Percentiles rank a stretch among this genome's conserved stretches.
Evolutionary conservation across 2,329 filamentous ascomycete genomes (phyloP).

Genomic region (Colletotrichum somersetense): DNA sequence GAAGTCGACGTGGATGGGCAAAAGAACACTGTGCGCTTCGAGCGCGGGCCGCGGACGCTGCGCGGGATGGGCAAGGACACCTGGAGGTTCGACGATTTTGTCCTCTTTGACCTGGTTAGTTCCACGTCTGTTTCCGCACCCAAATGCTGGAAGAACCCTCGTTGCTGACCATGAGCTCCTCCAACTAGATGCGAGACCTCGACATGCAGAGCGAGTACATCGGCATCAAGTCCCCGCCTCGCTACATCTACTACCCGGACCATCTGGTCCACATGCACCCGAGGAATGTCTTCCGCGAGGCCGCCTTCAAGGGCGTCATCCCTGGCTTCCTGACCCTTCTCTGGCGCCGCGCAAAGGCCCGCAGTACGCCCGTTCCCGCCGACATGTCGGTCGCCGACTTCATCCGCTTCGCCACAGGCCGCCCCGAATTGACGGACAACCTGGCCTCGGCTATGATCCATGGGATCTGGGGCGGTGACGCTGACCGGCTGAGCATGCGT

Average conservation of each 20-base stretch:
- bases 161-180: constrained; percentile 30
- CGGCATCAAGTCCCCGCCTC: constrained; percentile 49
- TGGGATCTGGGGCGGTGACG: constrained; percentile 93
- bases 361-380: constrained; percentile 48
- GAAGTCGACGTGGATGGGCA: constrained; percentile 68
- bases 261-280: constrained; percentile 56
- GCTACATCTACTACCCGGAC: constrained; percentile 91
- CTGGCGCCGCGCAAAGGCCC: constrained; percentile 49
- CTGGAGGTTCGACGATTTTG: constrained; percentile 68
- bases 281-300: constrained; percentile 44
- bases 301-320: constrained; percentile 51
- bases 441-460: constrained; percentile 82
- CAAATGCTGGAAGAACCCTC: constrained; percentile 32
- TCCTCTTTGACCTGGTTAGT: constrained; percentile 79
- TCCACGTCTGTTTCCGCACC: constrained; percentile 41
- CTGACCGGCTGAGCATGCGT: constrained; percentile 81
- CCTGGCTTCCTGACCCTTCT: constrained; percentile 50
- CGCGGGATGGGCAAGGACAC: constrained; percentile 61
- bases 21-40: constrained; percentile 74
- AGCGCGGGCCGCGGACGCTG: constrained; percentile 85
- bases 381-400: constrained; percentile 83
- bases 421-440: constrained; percentile 74
- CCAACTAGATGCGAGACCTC: constrained; percentile 28
- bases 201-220: constrained; percentile 22
- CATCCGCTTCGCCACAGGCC: constrained; percentile 65